Percentiles rank a stretch among this genome's conserved stretches.
phyloP scores from a whole-genome alignment of 345 rosid species.

The Eucalyptus sp. region DNA sequence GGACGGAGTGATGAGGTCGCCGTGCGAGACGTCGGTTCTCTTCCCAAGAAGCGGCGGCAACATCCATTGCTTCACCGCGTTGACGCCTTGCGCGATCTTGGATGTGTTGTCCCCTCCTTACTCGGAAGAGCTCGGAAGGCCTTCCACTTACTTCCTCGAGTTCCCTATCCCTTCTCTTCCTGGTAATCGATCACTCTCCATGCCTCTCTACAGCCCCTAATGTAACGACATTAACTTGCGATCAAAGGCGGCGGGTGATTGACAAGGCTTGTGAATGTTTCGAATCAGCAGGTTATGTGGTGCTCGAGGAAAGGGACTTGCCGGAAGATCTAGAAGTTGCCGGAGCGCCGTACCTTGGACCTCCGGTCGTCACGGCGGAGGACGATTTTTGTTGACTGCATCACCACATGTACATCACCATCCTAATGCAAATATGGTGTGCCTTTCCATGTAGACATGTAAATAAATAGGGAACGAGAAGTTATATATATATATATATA shows the following conservation, averaged over 20 bases:
- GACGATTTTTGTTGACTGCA: not conserved
- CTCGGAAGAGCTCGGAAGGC: slow-evolving; percentile 26
- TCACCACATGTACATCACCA: not conserved
- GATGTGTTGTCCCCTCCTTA: slow-evolving; percentile 45
- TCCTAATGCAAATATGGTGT: not conserved
- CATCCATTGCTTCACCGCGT: slow-evolving; percentile 33
- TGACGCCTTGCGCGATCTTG: slow-evolving; percentile 39
- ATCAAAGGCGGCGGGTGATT: not conserved
- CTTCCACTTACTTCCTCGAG: slow-evolving; percentile 28
- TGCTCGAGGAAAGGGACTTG: slow-evolving; percentile 21
- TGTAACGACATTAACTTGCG: not conserved
- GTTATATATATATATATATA: not conserved
- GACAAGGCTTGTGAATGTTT: not conserved
- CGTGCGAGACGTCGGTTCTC: slow-evolving; percentile 14
- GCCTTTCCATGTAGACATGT: not conserved
- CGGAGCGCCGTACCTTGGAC: slow-evolving; percentile 27
- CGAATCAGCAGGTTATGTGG: slow-evolving; percentile 11
- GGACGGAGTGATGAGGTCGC: slow-evolving; percentile 12
- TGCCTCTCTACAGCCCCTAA: not conserved
- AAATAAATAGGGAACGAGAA: not conserved
- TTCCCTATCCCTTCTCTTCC: slow-evolving; percentile 19
- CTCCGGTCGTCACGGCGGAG: not conserved
- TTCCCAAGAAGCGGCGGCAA: slow-evolving; percentile 42
- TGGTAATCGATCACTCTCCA: not conserved
- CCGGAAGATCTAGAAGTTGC: slow-evolving; percentile 16